Conservation (phyloP, 371 early-diverging fungal genomes). For the Mucor irregularis region DNA sequence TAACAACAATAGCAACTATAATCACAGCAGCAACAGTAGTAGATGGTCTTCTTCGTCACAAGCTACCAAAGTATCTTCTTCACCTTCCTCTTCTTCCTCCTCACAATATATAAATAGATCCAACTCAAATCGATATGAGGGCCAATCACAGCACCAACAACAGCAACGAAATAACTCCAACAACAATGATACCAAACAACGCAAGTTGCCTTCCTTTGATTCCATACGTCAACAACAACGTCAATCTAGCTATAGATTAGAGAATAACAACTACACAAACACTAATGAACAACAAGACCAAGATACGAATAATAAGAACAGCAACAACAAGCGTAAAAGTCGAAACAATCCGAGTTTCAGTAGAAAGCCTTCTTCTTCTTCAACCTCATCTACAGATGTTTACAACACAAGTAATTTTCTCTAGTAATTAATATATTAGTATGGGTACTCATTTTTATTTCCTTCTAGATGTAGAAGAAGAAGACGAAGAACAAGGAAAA, state of each 20-base stretch:
- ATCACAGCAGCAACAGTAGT: background rate
- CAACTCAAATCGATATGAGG: background rate
- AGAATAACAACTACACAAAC: background rate
- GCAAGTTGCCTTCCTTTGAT: constrained; percentile 16
- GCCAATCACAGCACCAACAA: background rate
- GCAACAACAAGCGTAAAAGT: background rate
- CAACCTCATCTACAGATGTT: background rate
- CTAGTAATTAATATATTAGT: background rate
- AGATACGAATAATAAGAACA: background rate
- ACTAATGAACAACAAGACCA: background rate
- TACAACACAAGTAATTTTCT: background rate
- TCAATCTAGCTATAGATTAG: constrained; percentile 8
- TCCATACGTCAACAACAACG: constrained; percentile 15
- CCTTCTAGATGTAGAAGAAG: background rate
- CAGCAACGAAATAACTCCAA: background rate
- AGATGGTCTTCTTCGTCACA: constrained; percentile 2
- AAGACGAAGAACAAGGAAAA: background rate
- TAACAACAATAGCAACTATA: background rate
- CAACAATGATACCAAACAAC: constrained; percentile 9
- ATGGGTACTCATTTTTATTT: background rate
- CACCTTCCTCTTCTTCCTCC: background rate
- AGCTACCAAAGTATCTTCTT: background rate
- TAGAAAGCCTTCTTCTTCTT: constrained; percentile 6
- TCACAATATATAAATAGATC: too few relatives aligned
- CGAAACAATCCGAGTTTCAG: background rate